Evolutionary conservation across 805 yeast genomes (phyloP), one percentile per base, ranked within the genome.

Genomic region (Wickerhamomyces hampshirensis): DNA sequence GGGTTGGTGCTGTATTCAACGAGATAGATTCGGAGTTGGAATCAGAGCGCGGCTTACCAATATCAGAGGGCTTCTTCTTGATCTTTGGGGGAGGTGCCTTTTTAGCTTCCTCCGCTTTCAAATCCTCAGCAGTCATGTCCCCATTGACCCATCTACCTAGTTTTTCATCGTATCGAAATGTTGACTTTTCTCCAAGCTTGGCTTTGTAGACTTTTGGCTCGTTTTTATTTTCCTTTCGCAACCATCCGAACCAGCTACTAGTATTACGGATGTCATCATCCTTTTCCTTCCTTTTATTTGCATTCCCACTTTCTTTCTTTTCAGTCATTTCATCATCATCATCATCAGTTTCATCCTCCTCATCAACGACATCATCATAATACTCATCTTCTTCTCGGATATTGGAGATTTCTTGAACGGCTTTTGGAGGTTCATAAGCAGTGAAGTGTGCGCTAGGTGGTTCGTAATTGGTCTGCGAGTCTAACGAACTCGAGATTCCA

Each of bases 81-180:
- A 58, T 64, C 26, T 68, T 75, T 18, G 80, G 79, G 1, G 80
- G 93, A 5, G 96, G 91, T 3, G 81, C 77, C 4, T 75, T 70
- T 1, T 75, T 59, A 34, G 69, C 60, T 21, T 7, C 24, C 11
- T 21, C 24, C 7, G 24, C 24, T 21, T 21, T 11, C 7, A 79
- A 79, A 33, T 82, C 89, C 53, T 76, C 93, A 33, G 73, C 67
- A 18, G 80, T 73, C 4, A 75, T 77, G 43, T 77, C 74, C 37
- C 74, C 75, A 53, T 86, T 80, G 35, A 93, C 76, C 96, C 97
- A 93, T 51, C 96, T 73, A 56, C 82, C 80, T 53, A 83, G 71
- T 40, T 83, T 77, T 50, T 85, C 91, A 62, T 89, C 96, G 57
- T 77, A 93, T 51, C 75, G 73, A 55, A 93, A 82, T 13, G 74